Percentiles rank a stretch among this genome's conserved stretches.
These are phyloP conservation scores for Saitozyma podzolica DNA, from an alignment of 768 basidiomycete genomes.

Conservation along the genomic window DNA sequence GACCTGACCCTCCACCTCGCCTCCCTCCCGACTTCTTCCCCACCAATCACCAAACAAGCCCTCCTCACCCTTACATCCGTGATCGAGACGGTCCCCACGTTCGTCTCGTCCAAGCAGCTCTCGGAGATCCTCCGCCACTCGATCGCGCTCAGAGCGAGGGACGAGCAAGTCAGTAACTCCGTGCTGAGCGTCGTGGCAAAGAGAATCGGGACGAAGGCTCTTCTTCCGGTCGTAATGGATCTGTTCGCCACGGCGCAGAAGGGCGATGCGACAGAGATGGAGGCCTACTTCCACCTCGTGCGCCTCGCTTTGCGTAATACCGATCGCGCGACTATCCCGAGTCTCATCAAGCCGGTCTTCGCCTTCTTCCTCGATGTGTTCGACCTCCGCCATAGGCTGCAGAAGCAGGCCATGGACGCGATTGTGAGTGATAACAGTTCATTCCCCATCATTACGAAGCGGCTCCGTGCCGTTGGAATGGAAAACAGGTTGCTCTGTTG, in stretches of 20 bases:
- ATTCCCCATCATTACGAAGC: background rate
- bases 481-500: background rate
- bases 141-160: slow-evolving; percentile 24
- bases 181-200: slow-evolving; percentile 70
- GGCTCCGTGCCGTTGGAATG: background rate
- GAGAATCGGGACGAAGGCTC: slow-evolving; percentile 65
- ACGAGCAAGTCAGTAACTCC: slow-evolving; percentile 37
- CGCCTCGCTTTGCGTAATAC: slow-evolving; percentile 67
- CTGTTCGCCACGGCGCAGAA: slow-evolving; percentile 50
- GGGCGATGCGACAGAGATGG: slow-evolving; percentile 36
- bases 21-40: slow-evolving; percentile 13
- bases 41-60: slow-evolving; percentile 24
- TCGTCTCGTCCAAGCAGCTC: slow-evolving; percentile 55
- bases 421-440: slow-evolving; percentile 21
- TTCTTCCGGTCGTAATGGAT: slow-evolving; percentile 65
- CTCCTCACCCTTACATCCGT: slow-evolving; percentile 63
- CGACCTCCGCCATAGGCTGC: slow-evolving; percentile 57
- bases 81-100: slow-evolving; percentile 73
- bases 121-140: slow-evolving; percentile 23
- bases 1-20: slow-evolving; percentile 58
- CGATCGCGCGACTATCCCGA: slow-evolving; percentile 64
- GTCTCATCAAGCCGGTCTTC: slow-evolving; percentile 68
- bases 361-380: slow-evolving; percentile 78
- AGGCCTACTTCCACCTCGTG: slow-evolving; percentile 69
- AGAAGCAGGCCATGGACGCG: slow-evolving; percentile 27